Evolutionary conservation across 2,329 filamentous ascomycete genomes (phyloP).

Genomic region (Stemphylium beticola): DNA sequence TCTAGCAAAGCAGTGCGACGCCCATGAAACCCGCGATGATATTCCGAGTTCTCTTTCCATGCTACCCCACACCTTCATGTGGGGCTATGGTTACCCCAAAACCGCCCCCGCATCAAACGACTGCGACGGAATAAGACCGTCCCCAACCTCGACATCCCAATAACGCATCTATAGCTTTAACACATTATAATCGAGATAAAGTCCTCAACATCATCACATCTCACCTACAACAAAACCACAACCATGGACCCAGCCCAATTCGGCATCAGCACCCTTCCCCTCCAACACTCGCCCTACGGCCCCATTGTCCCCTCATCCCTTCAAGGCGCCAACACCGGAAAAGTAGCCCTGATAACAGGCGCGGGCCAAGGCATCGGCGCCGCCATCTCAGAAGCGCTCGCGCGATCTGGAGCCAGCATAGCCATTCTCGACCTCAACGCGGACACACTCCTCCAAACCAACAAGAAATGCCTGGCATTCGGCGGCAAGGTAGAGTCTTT

Average conservation of each 20-base stretch:
- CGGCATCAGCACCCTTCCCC: conserved; percentile 25
- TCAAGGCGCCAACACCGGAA: conserved; percentile 25
- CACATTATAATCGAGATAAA: too few relatives aligned
- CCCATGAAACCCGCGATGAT: too few relatives aligned
- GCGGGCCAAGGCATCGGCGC: conserved; percentile 39
- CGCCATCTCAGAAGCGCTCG: conserved; percentile 35
- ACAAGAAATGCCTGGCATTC: conserved; percentile 26
- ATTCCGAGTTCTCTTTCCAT: too few relatives aligned
- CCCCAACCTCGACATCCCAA: not conserved
- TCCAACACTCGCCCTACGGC: conserved; percentile 28
- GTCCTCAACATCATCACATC: too few relatives aligned
- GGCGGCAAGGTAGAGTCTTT: conserved; percentile 29
- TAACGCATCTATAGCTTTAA: not conserved
- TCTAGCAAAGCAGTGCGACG: too few relatives aligned
- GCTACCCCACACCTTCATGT: conserved; percentile 8
- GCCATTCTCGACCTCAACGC: conserved; percentile 36
- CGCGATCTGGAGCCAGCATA: conserved; percentile 34
- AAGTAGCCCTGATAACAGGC: conserved; percentile 38
- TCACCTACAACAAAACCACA: not conserved
- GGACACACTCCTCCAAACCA: conserved; percentile 26
- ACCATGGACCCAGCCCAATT: conserved; percentile 33
- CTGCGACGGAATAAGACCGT: not conserved
- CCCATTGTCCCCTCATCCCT: conserved; percentile 25
- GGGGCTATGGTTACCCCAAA: conserved; percentile 9
- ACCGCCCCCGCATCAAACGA: conserved; percentile 3